Evolutionary conservation across 768 basidiomycete species (phyloP).

Genomic region (Lactifluus volemus): DNA sequence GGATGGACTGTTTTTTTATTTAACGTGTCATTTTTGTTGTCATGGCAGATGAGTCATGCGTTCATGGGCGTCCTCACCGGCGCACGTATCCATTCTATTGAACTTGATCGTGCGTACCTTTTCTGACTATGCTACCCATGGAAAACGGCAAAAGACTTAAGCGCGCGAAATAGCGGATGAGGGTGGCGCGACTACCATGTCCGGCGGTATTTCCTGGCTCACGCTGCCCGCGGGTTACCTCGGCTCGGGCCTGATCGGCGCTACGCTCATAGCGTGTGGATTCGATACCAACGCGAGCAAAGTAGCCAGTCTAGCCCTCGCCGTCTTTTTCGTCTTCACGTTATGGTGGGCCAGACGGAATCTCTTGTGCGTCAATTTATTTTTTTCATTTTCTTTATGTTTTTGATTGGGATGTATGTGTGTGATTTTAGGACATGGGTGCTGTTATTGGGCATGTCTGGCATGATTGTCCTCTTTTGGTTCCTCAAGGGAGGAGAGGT

Average conservation of each 20-base stretch:
- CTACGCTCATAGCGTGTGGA: constrained; percentile 77
- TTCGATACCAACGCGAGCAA: constrained; percentile 88
- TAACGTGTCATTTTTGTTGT: background rate
- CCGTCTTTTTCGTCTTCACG: constrained; percentile 78
- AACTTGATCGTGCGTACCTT: constrained; percentile 66
- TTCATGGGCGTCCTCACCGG: constrained; percentile 73
- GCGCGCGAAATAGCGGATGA: constrained; percentile 54
- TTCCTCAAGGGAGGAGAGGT: constrained; percentile 69
- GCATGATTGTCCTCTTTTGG: constrained; percentile 75
- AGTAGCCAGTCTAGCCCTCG: constrained; percentile 69
- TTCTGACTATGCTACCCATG: too few species aligned
- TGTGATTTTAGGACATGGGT: constrained; percentile 53
- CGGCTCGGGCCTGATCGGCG: constrained; percentile 81
- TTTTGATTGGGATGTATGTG: background rate
- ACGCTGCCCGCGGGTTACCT: constrained; percentile 84
- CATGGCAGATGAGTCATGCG: constrained; percentile 74
- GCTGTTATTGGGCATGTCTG: constrained; percentile 71
- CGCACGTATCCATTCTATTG: constrained; percentile 76
- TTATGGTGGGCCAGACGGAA: constrained; percentile 82
- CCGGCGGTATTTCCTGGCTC: constrained; percentile 73
- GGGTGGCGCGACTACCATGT: constrained; percentile 81
- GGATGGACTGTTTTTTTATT: background rate
- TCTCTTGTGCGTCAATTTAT: constrained; percentile 55
- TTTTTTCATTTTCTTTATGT: background rate
- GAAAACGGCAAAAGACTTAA: background rate